A percentile compares a stretch with the other conserved stretches of the same genome.
phyloP scores from a whole-genome alignment of 495 filamentous ascomycete species.

The Lichina pygmaea region DNA sequence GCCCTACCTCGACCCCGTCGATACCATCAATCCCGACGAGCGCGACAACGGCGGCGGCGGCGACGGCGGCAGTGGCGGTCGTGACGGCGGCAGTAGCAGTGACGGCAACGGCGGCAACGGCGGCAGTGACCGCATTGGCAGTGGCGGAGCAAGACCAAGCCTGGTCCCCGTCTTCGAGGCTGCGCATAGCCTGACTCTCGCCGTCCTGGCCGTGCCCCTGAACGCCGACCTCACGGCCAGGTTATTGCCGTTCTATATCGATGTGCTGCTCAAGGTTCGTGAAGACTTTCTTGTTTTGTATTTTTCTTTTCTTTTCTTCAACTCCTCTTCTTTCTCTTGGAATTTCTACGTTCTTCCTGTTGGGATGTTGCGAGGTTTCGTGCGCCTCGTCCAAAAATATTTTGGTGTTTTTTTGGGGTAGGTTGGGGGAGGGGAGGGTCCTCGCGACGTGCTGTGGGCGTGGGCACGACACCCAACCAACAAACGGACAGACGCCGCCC shows the following conservation, averaged over 20 bases:
- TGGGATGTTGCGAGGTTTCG: no score
- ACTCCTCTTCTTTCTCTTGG: background rate
- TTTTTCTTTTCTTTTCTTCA: background rate
- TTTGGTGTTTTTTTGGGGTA: background rate
- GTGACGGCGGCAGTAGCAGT: no score
- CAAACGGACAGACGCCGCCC: no score
- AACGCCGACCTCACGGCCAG: slow-evolving; percentile 42
- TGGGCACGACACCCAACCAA: no score
- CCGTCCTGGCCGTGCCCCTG: slow-evolving; percentile 54
- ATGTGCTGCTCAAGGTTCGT: slow-evolving; percentile 46
- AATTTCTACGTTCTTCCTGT: background rate
- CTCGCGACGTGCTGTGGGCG: no score
- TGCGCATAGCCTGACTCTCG: slow-evolving; percentile 65
- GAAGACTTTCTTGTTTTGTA: no score
- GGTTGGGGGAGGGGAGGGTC: no score
- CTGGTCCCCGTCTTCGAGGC: slow-evolving; percentile 70
- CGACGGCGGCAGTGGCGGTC: slow-evolving; percentile 1
- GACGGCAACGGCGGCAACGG: no score
- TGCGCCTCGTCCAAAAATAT: background rate
- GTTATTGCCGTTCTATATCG: slow-evolving; percentile 66
- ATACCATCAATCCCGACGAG: background rate
- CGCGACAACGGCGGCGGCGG: slow-evolving; percentile 21
- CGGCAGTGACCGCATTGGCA: no score
- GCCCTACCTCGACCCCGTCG: slow-evolving; percentile 34
- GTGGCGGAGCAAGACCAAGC: slow-evolving; percentile 4